Evolutionary conservation across 257 asterid species (phyloP), one percentile per base, ranked within the genome.

Genomic region (Anisodus tanguticus): DNA sequence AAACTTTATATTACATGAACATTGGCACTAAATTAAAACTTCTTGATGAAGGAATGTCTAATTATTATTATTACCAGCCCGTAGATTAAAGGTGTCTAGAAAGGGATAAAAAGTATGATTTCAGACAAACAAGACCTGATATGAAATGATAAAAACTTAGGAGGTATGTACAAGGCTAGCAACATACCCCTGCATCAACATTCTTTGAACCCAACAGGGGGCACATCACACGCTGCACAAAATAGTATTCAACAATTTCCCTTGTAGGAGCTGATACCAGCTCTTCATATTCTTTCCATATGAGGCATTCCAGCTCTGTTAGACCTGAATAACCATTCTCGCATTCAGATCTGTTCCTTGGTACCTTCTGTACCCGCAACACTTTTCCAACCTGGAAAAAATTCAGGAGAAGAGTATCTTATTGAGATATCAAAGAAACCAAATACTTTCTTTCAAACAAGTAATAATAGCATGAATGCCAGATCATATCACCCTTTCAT

Each of bases 151-250:
- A 84, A 55, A 26, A 59, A 22, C 15, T 15, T 16, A 69, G 53
- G 22, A 16, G 31, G 11, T 39, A 69, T 37, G 31, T 41, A 41
- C 15, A 41, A 69, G 78, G 35, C 55, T 77, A 51, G 41, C 63
- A 67, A 83, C 90, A 90, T 86, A 93, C 98, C 97, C 99, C 99
- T 5, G 98, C 89, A 88, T 97, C 98, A 87, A 95, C 95, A 85
- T 95, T 97, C 78, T 91, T 87, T 77, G 97, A 81, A 78, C 99
- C 99, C 89, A 95, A 88, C 87, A 93, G 83, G 6, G 96, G 93
- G 80, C 92, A 86, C 92, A 97, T 95, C 84, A 93, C 94, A 85
- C 89, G 92, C 86, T 93, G 88, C 88, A 90, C 98, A 83, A 92
- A 97, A 66, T 88, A 82, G 68, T 91, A 95, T 87, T 90, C 92